Base-by-base conservation (phyloP, 768 basidiomycete species). In the Austroboletus eburneus region DNA sequence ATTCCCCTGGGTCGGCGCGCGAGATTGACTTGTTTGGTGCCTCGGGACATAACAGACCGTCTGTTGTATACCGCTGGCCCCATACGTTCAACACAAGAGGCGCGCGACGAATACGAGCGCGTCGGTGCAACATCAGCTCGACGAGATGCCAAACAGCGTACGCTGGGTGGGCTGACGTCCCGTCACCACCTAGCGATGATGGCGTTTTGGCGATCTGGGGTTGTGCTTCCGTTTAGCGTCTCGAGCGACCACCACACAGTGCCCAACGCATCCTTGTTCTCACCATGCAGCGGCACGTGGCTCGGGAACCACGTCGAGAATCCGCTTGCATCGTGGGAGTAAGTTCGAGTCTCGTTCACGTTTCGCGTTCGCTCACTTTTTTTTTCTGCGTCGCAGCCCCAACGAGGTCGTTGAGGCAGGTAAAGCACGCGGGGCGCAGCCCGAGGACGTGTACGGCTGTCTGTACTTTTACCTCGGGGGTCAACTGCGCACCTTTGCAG, bases 241-340 rank as follows among this genome's bases (percentile, higher is more conserved):
- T 25, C 44, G 5, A 63, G 60, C n/a, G 63, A 63, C 2, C 64
- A 70, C 38, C 69, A 74, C 44, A 68, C 65, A 27, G 33, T 23
- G 9, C 68, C 72, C 0, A 78, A 77, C 45, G 21, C 71, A 29
- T 64, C 74, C 43, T 61, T 76, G 18, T 80, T 78, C 55, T 69
- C 70, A 0, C 52, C 71, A 7, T 52, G 59, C 36, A n/a, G n/a
- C n/a, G 76, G 78, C 5, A 57, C 68, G 36, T 79, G 74, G 75
- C 56, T 76, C 33, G 52, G 57, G 17, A 43, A 57, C 20, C 59
- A 63, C 12, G 52, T 57, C 34, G 61, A 67, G 13, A 72, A 70
- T 39, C 75, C 78, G 0, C 64, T 79, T 3, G 64, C 67, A 16
- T 71, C 70, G 14, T 80, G 77, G 76, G 69, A 77, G 73, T 75